Conservation (phyloP, 345 rosid species). For the Punica granatum region DNA sequence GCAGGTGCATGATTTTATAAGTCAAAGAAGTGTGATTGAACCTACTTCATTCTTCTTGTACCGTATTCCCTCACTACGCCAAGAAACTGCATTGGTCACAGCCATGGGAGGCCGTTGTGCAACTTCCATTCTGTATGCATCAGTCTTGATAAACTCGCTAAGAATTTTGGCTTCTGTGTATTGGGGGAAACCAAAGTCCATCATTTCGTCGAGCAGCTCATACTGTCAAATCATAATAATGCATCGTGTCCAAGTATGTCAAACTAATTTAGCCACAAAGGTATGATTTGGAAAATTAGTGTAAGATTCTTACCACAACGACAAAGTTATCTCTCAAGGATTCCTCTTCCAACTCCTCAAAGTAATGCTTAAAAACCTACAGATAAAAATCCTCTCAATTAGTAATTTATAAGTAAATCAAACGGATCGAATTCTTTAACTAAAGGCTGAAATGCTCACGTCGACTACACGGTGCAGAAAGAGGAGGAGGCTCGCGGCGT, state of each 20-base stretch:
- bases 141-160: slow-evolving; percentile 94
- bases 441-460: slow-evolving; percentile 33
- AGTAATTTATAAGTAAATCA: neutral
- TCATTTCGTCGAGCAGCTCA: slow-evolving; percentile 97
- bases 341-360: slow-evolving; percentile 94
- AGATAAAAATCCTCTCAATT: neutral
- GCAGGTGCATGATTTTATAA: neutral
- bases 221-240: slow-evolving; percentile 38
- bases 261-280: neutral
- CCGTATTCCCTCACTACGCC: slow-evolving; percentile 91
- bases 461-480: slow-evolving; percentile 90
- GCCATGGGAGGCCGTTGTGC: slow-evolving; percentile 99
- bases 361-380: slow-evolving; percentile 96
- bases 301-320: slow-evolving; percentile 64
- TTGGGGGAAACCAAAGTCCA: slow-evolving; percentile 98
- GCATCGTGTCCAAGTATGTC: neutral
- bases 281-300: neutral
- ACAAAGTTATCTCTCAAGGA: slow-evolving; percentile 97
- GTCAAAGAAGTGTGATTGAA: slow-evolving; percentile 1
- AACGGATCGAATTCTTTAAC: neutral
- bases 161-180: slow-evolving; percentile 88
- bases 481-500: slow-evolving; percentile 86
- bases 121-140: slow-evolving; percentile 96
- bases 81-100: slow-evolving; percentile 94
- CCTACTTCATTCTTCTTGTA: slow-evolving; percentile 92